Conservation (phyloP, 1,284 basidiomycete species). For the Cutaneotrichosporon dermatis region DNA sequence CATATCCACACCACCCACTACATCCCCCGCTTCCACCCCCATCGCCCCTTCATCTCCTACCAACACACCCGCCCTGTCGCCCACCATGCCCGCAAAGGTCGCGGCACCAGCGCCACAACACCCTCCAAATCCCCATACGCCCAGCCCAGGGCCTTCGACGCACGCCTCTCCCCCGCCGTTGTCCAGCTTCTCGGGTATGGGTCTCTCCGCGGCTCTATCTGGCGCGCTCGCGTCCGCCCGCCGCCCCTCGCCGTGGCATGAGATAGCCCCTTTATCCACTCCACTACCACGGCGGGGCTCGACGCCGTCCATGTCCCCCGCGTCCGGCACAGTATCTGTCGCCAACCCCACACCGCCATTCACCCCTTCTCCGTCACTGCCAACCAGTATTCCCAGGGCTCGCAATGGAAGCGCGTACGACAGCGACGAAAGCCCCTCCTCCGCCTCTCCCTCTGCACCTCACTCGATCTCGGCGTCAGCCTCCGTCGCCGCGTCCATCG, state of each 20-base stretch:
- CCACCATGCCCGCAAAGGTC: neutral
- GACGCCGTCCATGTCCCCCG: slow-evolving; percentile 6
- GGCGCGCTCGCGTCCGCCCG: slow-evolving; percentile 4
- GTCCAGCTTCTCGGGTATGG: neutral
- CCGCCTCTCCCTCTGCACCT: too few species aligned
- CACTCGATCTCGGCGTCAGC: neutral
- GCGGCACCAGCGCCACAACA: neutral
- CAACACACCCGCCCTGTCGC: neutral
- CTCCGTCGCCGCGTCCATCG: neutral
- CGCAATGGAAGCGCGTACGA: neutral
- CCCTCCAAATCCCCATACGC: neutral
- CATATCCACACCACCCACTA: too few species aligned
- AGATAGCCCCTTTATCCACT: slow-evolving; percentile 27
- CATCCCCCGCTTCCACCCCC: neutral
- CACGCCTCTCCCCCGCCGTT: neutral
- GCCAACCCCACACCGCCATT: neutral
- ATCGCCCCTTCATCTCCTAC: neutral
- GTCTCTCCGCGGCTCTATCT: neutral
- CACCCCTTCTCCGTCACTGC: neutral
- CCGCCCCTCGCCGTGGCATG: slow-evolving; percentile 45
- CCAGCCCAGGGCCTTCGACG: neutral
- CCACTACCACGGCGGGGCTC: slow-evolving; percentile 3
- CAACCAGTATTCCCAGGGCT: too few species aligned
- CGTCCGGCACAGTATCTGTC: neutral
- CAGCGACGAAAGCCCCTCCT: neutral